Evolutionary conservation across 2,329 filamentous ascomycete species (phyloP).

Genomic region (Colletotrichum sp.): DNA sequence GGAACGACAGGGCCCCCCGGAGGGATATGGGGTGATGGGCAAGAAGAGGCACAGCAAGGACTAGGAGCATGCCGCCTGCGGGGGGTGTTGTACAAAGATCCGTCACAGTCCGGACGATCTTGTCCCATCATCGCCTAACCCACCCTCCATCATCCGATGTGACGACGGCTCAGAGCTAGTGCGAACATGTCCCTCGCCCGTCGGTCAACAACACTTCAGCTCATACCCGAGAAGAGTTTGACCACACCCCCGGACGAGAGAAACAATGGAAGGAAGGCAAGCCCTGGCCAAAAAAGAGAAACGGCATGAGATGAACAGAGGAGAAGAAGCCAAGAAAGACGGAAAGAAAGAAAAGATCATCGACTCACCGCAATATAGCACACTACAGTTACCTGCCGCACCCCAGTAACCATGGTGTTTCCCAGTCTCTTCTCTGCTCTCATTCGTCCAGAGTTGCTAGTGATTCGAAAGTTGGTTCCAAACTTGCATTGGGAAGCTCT

Average conservation of each 20-base stretch:
- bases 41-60: not conserved
- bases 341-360: not conserved
- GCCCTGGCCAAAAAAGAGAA: not conserved
- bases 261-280: not conserved
- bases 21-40: not conserved
- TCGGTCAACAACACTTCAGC: constrained; percentile 5
- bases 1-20: not conserved
- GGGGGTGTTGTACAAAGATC: constrained; percentile 18
- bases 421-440: not conserved
- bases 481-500: not conserved
- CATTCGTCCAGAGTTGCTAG: constrained; percentile 5
- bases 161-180: constrained; percentile 2
- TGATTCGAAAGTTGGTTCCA: constrained; percentile 1
- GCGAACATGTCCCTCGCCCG: not conserved
- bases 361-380: constrained; percentile 7
- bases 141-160: not conserved
- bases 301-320: not conserved
- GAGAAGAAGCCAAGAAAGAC: not conserved
- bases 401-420: not conserved
- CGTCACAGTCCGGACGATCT: constrained; percentile 17
- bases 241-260: not conserved
- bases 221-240: constrained; percentile 2
- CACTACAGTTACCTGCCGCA: not conserved
- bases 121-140: constrained; percentile 12
- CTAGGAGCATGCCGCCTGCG: not conserved